Evolutionary conservation across 2,329 filamentous ascomycete genomes (phyloP).

Genomic region (Aotearoamyces nothofagi): DNA sequence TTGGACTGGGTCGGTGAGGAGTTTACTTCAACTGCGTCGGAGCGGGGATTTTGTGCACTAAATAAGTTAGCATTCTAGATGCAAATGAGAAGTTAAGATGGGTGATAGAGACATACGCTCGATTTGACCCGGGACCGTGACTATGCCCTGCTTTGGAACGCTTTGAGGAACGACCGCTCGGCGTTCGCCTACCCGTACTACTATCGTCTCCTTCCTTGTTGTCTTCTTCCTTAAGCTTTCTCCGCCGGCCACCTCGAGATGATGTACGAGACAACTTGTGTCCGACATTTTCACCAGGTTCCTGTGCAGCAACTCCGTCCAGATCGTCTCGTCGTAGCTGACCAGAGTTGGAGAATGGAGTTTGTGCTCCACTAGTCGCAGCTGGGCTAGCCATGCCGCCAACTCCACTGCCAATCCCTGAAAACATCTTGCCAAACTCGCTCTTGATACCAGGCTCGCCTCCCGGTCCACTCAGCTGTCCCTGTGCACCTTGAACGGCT

Average conservation of each 20-base stretch:
- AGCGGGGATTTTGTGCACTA: constrained; percentile 40
- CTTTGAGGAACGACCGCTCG: constrained; percentile 40
- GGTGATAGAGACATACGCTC: too few relatives aligned
- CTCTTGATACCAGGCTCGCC: constrained; percentile 85
- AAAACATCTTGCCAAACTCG: constrained; percentile 90
- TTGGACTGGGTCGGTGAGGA: constrained; percentile 27
- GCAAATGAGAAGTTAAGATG: too few relatives aligned
- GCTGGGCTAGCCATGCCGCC: constrained; percentile 33
- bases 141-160: constrained; percentile 43
- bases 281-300: constrained; percentile 22
- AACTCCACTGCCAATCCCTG: constrained; percentile 67
- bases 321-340: constrained; percentile 36
- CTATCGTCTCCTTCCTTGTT: constrained; percentile 52
- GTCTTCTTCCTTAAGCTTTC: constrained; percentile 68
- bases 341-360: constrained; percentile 30
- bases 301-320: constrained; percentile 27
- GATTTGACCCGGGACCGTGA: constrained; percentile 7
- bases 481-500: constrained; percentile 83
- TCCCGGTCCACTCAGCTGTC: constrained; percentile 60
- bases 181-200: constrained; percentile 44
- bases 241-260: constrained; percentile 34
- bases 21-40: constrained; percentile 32
- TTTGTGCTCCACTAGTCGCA: constrained; percentile 30
- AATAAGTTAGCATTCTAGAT: constrained; percentile 8
- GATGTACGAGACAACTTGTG: constrained; percentile 24